Conservation (phyloP, 2,329 filamentous ascomycete species). For the Exophiala viscosa region DNA sequence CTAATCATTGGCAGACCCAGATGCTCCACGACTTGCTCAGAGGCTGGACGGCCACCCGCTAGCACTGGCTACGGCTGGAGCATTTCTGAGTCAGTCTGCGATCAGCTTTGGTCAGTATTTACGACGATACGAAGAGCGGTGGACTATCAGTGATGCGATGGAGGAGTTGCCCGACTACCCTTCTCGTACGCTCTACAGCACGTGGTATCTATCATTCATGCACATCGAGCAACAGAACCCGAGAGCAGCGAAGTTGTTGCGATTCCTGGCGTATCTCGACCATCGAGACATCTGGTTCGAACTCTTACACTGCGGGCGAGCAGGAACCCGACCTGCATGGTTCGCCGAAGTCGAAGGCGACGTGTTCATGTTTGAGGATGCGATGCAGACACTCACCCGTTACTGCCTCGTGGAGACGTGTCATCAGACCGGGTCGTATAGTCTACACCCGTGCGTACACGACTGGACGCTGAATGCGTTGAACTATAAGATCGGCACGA, state of each 20-base stretch:
- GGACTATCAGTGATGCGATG: conserved; percentile 26
- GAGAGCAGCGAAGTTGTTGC: conserved; percentile 36
- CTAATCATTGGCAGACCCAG: conserved; percentile 7
- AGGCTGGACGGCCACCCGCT: conserved; percentile 46
- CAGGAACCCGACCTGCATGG: conserved; percentile 24
- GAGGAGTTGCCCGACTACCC: conserved; percentile 9
- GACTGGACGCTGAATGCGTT: conserved; percentile 16
- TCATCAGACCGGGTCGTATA: conserved; percentile 4
- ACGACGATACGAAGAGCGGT: conserved; percentile 38
- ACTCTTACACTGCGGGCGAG: conserved; percentile 30
- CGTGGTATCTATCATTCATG: conserved; percentile 20
- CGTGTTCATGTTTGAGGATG: conserved; percentile 5
- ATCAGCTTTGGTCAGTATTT: conserved; percentile 40
- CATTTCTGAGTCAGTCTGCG: conserved; percentile 40
- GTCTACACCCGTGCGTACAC: conserved; percentile 20
- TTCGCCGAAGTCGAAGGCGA: conserved; percentile 1
- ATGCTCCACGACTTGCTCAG: conserved; percentile 28
- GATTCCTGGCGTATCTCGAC: conserved; percentile 42
- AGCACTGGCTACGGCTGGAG: conserved; percentile 46
- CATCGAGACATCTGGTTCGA: conserved; percentile 47
- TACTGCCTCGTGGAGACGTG: conserved; percentile 16
- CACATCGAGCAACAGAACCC: conserved; percentile 11
- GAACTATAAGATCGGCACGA: conserved; percentile 8
- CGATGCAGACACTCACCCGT: conserved; percentile 5
- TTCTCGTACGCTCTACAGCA: conserved; percentile 21